These are phyloP conservation scores for Naganishia friedmannii DNA, from an alignment of 768 basidiomycete genomes.

Conservation along the genomic window DNA sequence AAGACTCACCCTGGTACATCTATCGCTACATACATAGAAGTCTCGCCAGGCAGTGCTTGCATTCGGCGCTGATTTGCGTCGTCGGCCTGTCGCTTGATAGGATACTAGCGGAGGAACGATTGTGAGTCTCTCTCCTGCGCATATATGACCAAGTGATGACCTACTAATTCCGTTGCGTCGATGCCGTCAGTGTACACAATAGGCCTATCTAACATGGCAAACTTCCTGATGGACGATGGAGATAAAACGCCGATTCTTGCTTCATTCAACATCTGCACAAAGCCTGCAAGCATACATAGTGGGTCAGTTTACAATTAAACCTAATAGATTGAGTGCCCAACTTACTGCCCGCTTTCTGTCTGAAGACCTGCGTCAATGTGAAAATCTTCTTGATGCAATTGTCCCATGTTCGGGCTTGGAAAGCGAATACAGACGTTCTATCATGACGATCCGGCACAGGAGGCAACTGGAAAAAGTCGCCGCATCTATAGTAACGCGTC, in stretches of 20 bases:
- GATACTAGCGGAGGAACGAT: background rate
- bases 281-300: constrained; percentile 1
- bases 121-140: background rate
- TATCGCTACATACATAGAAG: constrained; percentile 19
- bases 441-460: constrained; percentile 30
- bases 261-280: constrained; percentile 31
- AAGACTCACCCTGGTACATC: constrained; percentile 19
- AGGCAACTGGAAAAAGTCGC: constrained; percentile 30
- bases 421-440: constrained; percentile 25
- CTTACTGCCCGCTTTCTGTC: constrained; percentile 26
- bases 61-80: constrained; percentile 22
- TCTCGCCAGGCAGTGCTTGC: constrained; percentile 15
- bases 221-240: background rate
- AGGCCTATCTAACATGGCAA: constrained; percentile 14
- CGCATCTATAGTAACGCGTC: background rate
- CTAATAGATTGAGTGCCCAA: background rate
- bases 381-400: constrained; percentile 12
- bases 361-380: constrained; percentile 26
- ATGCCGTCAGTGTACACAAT: constrained; percentile 27
- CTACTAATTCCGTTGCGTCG: constrained; percentile 29
- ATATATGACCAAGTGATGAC: background rate
- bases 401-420: constrained; percentile 27
- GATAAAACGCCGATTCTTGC: constrained; percentile 23
- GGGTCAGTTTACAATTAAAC: background rate
- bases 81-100: constrained; percentile 24